Evolutionary conservation across 495 filamentous ascomycete genomes (phyloP).

Genomic region (Parachaetomium inaequale): DNA sequence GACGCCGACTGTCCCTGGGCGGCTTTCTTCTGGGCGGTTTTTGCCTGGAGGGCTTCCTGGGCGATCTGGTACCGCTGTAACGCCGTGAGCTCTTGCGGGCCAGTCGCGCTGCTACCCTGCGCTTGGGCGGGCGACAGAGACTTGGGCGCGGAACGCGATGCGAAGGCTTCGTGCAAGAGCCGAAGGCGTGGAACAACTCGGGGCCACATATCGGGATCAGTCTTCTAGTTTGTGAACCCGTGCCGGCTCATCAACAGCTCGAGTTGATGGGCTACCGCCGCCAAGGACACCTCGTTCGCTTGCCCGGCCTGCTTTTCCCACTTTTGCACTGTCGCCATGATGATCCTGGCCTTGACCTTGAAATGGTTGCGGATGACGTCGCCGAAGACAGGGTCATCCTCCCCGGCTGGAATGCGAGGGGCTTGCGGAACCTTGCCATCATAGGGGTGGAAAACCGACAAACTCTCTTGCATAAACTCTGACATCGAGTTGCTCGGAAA

Average conservation of each 20-base stretch:
- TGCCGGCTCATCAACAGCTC: neutral
- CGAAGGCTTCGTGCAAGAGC: neutral
- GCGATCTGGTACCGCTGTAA: too few species aligned
- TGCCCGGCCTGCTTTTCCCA: slow-evolving; percentile 8
- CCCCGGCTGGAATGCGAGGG: neutral
- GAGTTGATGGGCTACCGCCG: neutral
- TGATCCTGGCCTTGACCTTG: neutral
- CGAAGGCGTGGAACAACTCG: neutral
- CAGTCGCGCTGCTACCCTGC: neutral
- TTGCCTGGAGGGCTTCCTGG: too few species aligned
- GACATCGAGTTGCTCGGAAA: too few species aligned
- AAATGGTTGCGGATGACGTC: slow-evolving; percentile 27
- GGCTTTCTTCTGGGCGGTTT: neutral
- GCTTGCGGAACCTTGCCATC: neutral
- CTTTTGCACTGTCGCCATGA: slow-evolving; percentile 16
- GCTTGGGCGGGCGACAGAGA: neutral
- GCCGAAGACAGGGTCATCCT: slow-evolving; percentile 23
- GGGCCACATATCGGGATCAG: neutral
- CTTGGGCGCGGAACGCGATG: neutral
- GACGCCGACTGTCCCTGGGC: neutral
- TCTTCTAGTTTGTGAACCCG: neutral
- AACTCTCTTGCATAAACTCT: too few species aligned
- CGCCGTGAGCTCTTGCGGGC: too few species aligned
- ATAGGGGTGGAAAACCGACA: neutral
- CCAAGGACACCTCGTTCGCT: neutral